Conservation (phyloP, 495 filamentous ascomycete species). For the Opeltia flavorubescens region DNA sequence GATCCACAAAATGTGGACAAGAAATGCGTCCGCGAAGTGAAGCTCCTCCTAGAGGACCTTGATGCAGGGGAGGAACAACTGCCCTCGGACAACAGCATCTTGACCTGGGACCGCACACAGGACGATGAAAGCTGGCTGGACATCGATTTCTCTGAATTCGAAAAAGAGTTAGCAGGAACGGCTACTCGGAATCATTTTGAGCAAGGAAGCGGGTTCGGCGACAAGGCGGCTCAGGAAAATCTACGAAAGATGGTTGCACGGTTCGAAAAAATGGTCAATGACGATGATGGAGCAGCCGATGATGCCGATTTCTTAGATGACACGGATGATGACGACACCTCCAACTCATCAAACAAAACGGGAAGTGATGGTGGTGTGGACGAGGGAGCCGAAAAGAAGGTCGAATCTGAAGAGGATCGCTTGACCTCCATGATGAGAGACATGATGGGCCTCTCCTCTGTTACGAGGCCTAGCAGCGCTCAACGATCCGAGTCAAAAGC, state of each 20-base stretch:
- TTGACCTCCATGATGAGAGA: constrained; percentile 82
- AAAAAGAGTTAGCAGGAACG: constrained; percentile 52
- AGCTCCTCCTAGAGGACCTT: constrained; percentile 59
- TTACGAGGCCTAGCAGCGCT: not conserved
- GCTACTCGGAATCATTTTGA: constrained; percentile 16
- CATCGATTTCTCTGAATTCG: constrained; percentile 80
- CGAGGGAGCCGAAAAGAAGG: constrained; percentile 56
- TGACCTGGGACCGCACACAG: constrained; percentile 47
- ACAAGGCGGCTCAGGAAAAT: constrained; percentile 65
- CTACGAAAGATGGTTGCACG: constrained; percentile 77
- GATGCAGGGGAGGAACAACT: constrained; percentile 43
- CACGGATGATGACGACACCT: constrained; percentile 51
- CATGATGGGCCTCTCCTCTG: constrained; percentile 63
- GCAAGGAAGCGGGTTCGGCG: constrained; percentile 47
- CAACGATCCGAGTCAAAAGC: no score
- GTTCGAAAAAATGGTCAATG: constrained; percentile 87
- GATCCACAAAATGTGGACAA: constrained; percentile 52
- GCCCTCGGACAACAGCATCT: constrained; percentile 61
- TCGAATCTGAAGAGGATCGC: constrained; percentile 71
- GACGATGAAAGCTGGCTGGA: constrained; percentile 91
- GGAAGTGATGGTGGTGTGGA: constrained; percentile 22
- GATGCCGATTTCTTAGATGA: constrained; percentile 63
- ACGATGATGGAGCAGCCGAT: constrained; percentile 64
- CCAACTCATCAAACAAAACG: constrained; percentile 29
- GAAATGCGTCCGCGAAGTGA: constrained; percentile 53